These are phyloP conservation scores for Fusarium sp. DNA, from an alignment of 2,329 filamentous ascomycete species.

Conservation along the genomic window DNA sequence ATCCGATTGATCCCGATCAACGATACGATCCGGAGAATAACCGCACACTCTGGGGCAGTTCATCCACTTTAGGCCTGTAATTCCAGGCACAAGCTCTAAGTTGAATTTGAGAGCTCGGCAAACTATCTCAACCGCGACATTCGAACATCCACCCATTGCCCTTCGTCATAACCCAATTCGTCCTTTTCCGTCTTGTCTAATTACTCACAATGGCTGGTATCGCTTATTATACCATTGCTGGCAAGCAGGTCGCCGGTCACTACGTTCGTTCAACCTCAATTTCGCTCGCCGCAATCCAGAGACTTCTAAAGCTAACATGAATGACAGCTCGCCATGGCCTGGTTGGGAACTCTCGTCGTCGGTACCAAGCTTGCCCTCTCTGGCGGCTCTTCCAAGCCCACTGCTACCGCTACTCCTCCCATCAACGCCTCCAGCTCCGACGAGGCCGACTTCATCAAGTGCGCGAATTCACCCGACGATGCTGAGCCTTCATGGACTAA, in stretches of 20 bases:
- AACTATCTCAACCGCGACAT: conserved; percentile 43
- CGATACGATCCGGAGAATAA: conserved; percentile 43
- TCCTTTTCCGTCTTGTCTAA: conserved; percentile 36
- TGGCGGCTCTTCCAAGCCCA: conserved; percentile 58
- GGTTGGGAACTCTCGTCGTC: conserved; percentile 62
- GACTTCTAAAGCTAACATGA: conserved; percentile 34
- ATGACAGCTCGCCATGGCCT: conserved; percentile 65
- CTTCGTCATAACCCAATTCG: conserved; percentile 43
- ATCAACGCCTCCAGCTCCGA: conserved; percentile 71
- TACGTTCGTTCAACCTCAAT: conserved; percentile 58
- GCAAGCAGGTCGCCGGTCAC: conserved; percentile 69
- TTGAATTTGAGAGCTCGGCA: conserved; percentile 44
- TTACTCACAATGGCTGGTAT: conserved; percentile 51
- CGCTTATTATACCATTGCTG: conserved; percentile 63
- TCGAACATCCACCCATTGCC: conserved; percentile 44
- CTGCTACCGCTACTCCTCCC: conserved; percentile 60
- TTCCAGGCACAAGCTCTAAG: conserved; percentile 45
- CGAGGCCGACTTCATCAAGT: conserved; percentile 74
- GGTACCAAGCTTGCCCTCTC: conserved; percentile 56
- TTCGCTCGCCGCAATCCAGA: conserved; percentile 2
- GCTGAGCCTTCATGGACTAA: conserved; percentile 38
- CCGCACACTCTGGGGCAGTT: conserved; percentile 28
- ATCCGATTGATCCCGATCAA: conserved; percentile 40
- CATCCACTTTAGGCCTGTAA: conserved; percentile 43
- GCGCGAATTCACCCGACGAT: conserved; percentile 48